Conservation (phyloP, 768 basidiomycete species). For the Ramaria rubella region DNA sequence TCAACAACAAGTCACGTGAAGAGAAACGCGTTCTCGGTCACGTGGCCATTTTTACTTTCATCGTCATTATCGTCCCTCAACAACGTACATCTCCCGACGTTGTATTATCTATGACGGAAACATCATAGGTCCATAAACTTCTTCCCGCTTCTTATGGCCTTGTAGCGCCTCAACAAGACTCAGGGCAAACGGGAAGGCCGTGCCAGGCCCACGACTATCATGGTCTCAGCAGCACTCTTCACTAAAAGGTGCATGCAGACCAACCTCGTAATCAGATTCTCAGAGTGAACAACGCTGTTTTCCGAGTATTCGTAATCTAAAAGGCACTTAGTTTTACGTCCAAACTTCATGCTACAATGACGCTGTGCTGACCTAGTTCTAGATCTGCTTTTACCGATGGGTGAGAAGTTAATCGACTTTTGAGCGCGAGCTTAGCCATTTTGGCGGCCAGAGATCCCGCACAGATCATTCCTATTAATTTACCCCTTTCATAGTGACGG, state of each 20-base stretch:
- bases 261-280: slow-evolving; percentile 72
- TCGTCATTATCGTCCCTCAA: neutral
- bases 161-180: slow-evolving; percentile 67
- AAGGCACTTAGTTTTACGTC: neutral
- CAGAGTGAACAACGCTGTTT: slow-evolving; percentile 65
- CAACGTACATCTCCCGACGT: neutral
- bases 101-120: slow-evolving; percentile 43
- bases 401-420: slow-evolving; percentile 56
- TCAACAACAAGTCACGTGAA: slow-evolving; percentile 8
- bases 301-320: slow-evolving; percentile 71
- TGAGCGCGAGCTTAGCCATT: neutral
- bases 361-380: slow-evolving; percentile 40
- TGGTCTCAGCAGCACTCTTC: neutral
- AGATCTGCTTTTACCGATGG: slow-evolving; percentile 59
- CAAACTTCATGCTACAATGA: neutral
- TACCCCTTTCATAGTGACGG: slow-evolving; percentile 45
- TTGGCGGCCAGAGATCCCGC: slow-evolving; percentile 43
- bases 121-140: slow-evolving; percentile 62
- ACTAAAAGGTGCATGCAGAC: slow-evolving; percentile 8
- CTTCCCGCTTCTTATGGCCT: slow-evolving; percentile 53
- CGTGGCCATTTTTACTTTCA: neutral
- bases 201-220: slow-evolving; percentile 71
- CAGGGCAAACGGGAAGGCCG: slow-evolving; percentile 70
- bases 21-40: neutral
- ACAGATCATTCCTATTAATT: slow-evolving; percentile 78